phyloP scores from a whole-genome alignment of 768 basidiomycete species.

The Tulasnella sp. region DNA sequence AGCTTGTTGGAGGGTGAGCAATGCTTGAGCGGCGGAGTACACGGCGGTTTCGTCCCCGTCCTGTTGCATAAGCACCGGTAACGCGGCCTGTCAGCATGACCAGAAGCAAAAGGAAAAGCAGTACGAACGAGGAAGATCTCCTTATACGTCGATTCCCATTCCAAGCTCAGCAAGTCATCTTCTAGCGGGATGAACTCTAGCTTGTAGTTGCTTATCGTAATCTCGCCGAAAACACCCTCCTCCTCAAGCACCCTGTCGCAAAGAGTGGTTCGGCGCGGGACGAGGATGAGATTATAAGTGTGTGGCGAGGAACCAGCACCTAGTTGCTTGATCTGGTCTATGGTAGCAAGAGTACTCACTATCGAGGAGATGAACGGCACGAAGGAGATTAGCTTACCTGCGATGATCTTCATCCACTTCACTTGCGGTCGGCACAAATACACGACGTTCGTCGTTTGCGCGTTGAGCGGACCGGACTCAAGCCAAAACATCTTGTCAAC shows the following conservation, averaged over 20 bases:
- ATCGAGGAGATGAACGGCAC: not conserved
- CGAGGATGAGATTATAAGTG: not conserved
- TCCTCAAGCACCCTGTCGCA: slow-evolving; percentile 88
- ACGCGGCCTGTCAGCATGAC: not conserved
- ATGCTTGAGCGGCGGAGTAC: slow-evolving; percentile 85
- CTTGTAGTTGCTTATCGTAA: slow-evolving; percentile 83
- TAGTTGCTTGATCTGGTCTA: slow-evolving; percentile 91
- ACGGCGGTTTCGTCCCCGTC: slow-evolving; percentile 91
- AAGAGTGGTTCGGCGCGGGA: slow-evolving; percentile 64
- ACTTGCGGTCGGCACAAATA: slow-evolving; percentile 91
- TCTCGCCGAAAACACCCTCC: slow-evolving; percentile 96
- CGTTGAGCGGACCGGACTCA: slow-evolving; percentile 81
- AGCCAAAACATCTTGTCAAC: slow-evolving; percentile 99
- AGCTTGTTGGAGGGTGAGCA: slow-evolving; percentile 78
- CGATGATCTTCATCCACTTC: slow-evolving; percentile 83
- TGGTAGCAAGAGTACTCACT: not conserved
- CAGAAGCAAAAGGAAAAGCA: not conserved
- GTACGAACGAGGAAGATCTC: slow-evolving; percentile 86
- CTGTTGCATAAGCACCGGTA: slow-evolving; percentile 47
- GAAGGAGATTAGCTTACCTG: slow-evolving; percentile 60
- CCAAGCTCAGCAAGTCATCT: slow-evolving; percentile 89
- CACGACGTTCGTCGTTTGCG: slow-evolving; percentile 84
- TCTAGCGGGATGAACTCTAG: slow-evolving; percentile 94
- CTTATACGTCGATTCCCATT: slow-evolving; percentile 81
- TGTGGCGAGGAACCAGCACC: slow-evolving; percentile 61